Conservation (phyloP, 495 filamentous ascomycete species). For the Lasiosphaeris hirsuta region DNA sequence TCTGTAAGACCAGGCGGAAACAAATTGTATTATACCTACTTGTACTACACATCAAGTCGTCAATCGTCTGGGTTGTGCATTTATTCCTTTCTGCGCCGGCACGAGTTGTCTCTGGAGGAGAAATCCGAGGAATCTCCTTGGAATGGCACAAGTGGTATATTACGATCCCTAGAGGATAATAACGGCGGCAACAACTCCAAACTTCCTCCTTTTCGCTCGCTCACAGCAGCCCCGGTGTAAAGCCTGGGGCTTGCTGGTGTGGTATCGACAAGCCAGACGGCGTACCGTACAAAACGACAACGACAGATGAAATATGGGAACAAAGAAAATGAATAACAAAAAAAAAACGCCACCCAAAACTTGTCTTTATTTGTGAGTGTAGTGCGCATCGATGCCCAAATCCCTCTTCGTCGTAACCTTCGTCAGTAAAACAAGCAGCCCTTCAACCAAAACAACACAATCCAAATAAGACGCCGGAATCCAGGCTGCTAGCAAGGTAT, state of each 20-base stretch:
- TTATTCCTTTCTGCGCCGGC: not conserved
- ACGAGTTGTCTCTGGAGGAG: not conserved
- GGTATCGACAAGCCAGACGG: slow-evolving; percentile 5
- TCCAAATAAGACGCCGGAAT: not conserved
- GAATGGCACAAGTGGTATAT: not conserved
- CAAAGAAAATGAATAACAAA: not conserved
- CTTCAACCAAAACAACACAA: not conserved
- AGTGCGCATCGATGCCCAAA: not conserved
- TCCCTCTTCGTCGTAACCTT: slow-evolving; percentile 5
- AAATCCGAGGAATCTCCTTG: not conserved
- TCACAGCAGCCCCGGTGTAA: not conserved
- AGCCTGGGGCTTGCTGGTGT: not conserved
- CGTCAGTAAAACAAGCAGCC: slow-evolving; percentile 4
- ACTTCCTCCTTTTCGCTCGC: not conserved
- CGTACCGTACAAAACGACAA: not conserved
- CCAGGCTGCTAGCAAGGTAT: not conserved
- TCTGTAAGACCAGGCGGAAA: no score
- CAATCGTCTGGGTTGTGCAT: no score
- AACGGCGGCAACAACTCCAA: not conserved
- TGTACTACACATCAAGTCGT: no score
- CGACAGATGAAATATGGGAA: not conserved
- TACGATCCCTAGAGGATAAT: not conserved
- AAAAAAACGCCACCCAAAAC: slow-evolving; percentile 4
- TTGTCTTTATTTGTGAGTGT: not conserved
- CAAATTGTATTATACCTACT: no score